Base-by-base conservation (phyloP, 169 alveolate genomes). In the Plasmodium inui region DNA sequence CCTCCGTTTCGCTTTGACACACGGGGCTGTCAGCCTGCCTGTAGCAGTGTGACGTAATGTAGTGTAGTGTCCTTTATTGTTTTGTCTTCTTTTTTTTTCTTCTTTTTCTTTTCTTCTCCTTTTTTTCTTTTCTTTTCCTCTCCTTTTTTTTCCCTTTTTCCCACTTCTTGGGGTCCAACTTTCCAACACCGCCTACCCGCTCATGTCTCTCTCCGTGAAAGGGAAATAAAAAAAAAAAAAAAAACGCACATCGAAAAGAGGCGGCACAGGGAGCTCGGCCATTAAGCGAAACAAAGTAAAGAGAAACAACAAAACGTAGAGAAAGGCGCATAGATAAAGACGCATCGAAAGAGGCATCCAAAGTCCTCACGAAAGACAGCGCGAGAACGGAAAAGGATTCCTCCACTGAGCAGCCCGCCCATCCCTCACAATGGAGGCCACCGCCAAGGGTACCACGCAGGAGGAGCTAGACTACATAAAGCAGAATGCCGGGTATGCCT, bases 381-480 rank as follows among this genome's bases (percentile, higher is more conserved):
- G 39, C 39, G 39, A 32, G 3, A 44, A 44, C 17, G 55, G 55
- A 12, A 12, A 44, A 2, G 55, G 4, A 41, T 7, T 32, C 44
- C 44, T 7, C 44, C 44, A 37, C 44, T 37, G 8, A 2, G 44
- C 44, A 2, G 44, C 44, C 8, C 44, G 44, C 44, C 71, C 71
- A 55, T 14, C 55, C 55, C 72, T 84, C 37, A 44, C 44, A 86
- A 70, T 86, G 83, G 93, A 86, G 55, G 55, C 28, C 17, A 76
- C 7, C 14, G 70, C 80, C 39, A 61, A 37, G 46, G 67, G 70
- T 30, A 86, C 57, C 12, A 74, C 34, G n/a, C 88, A 86, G 37
- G 93, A 86, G 67, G 70, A 74, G 34, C 44, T 86, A 55, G 71
- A 57, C 17, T 86, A 86, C 55, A 86, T 86, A 22, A 76, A 86